Conservation (phyloP, 129 eudicot species). For the Flaveria bidentis region DNA sequence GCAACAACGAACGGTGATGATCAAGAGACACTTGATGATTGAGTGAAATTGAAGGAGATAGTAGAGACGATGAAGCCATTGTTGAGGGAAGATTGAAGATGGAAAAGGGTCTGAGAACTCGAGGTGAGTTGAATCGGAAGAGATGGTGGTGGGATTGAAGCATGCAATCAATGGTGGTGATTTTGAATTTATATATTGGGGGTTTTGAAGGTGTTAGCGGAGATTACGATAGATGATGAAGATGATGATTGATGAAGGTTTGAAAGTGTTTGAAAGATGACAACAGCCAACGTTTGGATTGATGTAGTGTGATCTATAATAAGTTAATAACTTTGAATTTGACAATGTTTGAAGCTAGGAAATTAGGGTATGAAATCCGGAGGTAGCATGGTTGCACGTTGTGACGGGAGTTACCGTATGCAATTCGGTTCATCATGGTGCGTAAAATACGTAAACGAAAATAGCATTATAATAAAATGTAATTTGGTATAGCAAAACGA, state of each 20-base stretch:
- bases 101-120: constrained; percentile 31
- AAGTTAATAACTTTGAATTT: no score
- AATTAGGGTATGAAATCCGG: no score
- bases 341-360: no score
- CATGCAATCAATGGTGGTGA: constrained; percentile 40
- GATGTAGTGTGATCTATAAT: background rate
- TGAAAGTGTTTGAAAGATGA: constrained; percentile 28
- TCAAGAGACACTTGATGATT: constrained; percentile 28
- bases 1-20: constrained; percentile 20
- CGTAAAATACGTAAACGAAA: no score
- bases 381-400: no score
- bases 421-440: no score
- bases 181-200: constrained; percentile 20
- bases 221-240: constrained; percentile 39
- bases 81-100: constrained; percentile 21
- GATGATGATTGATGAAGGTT: constrained; percentile 12
- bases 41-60: constrained; percentile 59
- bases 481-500: no score
- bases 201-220: constrained; percentile 38
- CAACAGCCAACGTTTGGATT: constrained; percentile 30
- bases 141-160: constrained; percentile 36
- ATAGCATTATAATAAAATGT: no score
- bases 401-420: no score
- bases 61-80: constrained; percentile 60
- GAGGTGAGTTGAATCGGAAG: constrained; percentile 38